Base-by-base conservation (phyloP, 768 basidiomycete species). In the Cytidiella melzeri region DNA sequence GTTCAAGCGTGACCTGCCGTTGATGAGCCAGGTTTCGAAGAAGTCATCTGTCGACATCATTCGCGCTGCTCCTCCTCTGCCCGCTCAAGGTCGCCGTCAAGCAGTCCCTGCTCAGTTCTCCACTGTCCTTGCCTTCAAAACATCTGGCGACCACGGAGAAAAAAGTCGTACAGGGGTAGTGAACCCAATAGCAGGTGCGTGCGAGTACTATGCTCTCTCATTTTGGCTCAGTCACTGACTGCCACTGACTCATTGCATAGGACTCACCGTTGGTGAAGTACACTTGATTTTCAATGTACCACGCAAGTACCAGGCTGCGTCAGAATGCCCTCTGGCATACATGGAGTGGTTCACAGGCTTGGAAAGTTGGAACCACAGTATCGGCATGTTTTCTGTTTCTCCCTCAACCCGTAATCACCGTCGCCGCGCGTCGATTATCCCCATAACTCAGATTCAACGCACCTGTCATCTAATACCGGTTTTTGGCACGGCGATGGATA, bases 321-420 rank as follows among this genome's bases (percentile, higher is more conserved):
- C 18, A 23, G 23, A 18, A 7, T 19, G 18, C 11, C 41, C 48
- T 4, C 45, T 63, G 1, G 60, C 54, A 3, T 63, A 63, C 43
- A 37, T 65, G 18, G 57, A 65, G 26, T 65, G 64, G 64, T 65
- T 65, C 44, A 63, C 58, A 0, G 45, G 53, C 3, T 56, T 62
- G 26, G 47, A 50, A 2, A 28, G 12, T 3, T 55, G 34, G 3
- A 62, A 58, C 25, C 27, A 26, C 3, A 47, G 40, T n/a, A 42
- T 46, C 18, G 48, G 41, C 2, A 57, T 68, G 57, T 61, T 55
- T 40, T 39, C 24, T 2, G 41, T 67, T 7, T 47, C 55, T 4
- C 54, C 50, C 2, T 34, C 30, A 34, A 7, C 9, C 9, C 30
- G 30, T 7, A 34, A 34, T 34, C 30, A 34, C 15, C 30, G 15